These are phyloP conservation scores for Cytospora schulzeri DNA, from an alignment of 2,329 filamentous ascomycete species.

Conservation along the genomic window DNA sequence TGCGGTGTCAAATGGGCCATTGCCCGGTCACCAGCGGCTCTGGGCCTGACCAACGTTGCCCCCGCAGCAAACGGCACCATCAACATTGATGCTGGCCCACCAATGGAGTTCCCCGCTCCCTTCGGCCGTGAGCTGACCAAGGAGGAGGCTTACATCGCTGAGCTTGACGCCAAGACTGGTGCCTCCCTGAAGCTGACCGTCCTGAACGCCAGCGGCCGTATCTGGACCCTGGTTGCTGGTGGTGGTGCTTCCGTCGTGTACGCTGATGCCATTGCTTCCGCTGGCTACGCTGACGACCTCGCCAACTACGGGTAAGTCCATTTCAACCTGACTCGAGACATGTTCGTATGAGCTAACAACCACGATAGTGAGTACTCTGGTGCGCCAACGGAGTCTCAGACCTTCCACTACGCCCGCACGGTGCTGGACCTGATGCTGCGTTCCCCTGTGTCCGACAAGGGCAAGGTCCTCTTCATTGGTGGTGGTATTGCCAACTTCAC, in stretches of 20 bases:
- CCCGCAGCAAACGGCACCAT: slow-evolving; percentile 71
- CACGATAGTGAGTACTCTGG: slow-evolving; percentile 84
- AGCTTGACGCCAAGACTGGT: slow-evolving; percentile 98
- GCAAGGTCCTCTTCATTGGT: slow-evolving; percentile 99
- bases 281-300: slow-evolving; percentile 91
- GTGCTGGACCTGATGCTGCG: slow-evolving; percentile 97
- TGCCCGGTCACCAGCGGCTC: slow-evolving; percentile 84
- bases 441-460: slow-evolving; percentile 78
- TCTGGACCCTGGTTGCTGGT: slow-evolving; percentile 98
- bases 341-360: slow-evolving; percentile 9
- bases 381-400: slow-evolving; percentile 97
- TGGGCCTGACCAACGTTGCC: slow-evolving; percentile 74
- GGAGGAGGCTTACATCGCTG: slow-evolving; percentile 98
- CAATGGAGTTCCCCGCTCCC: slow-evolving; percentile 98
- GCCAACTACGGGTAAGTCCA: slow-evolving; percentile 78
- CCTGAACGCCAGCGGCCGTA: slow-evolving; percentile 85
- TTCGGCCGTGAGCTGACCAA: slow-evolving; percentile 98
- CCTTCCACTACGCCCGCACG: slow-evolving; percentile 97
- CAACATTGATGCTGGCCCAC: slow-evolving; percentile 92
- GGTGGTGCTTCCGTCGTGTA: slow-evolving; percentile 99
- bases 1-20: slow-evolving; percentile 99
- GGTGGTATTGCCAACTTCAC: slow-evolving; percentile 99
- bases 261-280: slow-evolving; percentile 95
- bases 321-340: neutral
- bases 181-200: slow-evolving; percentile 98